Evolutionary conservation across 441 rosid genomes (phyloP).

Genomic region (Erodium chrysanthum): DNA sequence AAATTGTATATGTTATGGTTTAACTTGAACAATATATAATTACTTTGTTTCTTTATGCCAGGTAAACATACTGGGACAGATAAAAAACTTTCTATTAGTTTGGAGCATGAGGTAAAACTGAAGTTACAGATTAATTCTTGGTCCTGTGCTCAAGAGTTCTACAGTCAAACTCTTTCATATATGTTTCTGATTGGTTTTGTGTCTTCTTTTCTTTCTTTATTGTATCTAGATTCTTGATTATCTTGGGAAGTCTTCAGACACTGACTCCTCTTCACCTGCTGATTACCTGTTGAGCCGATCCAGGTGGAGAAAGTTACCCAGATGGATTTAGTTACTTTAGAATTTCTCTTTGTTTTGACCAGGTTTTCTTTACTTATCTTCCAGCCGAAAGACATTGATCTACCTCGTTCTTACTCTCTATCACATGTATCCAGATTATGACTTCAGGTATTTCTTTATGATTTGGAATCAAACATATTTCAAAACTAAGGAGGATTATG

Average conservation of each 20-base stretch:
- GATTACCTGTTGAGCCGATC: constrained; percentile 77
- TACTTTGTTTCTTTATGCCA: constrained; percentile 15
- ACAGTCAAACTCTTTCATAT: not conserved
- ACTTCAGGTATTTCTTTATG: constrained; percentile 69
- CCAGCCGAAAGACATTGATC: constrained; percentile 91
- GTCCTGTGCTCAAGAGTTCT: not conserved
- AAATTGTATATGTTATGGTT: not conserved
- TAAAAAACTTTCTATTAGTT: constrained; percentile 74
- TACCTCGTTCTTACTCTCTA: constrained; percentile 83
- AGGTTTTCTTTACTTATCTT: constrained; percentile 24
- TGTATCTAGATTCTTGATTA: constrained; percentile 62
- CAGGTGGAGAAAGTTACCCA: constrained; percentile 40
- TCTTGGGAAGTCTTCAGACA: constrained; percentile 76
- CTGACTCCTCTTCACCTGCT: constrained; percentile 67
- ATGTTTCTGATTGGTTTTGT: not conserved
- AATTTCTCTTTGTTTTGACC: constrained; percentile 18
- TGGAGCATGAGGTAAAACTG: constrained; percentile 72
- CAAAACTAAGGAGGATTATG: constrained; percentile 61
- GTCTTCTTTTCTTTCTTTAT: not conserved
- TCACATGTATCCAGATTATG: constrained; percentile 90
- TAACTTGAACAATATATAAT: not conserved
- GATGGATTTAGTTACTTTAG: constrained; percentile 11
- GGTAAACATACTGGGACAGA: constrained; percentile 90
- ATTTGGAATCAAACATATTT: not conserved
- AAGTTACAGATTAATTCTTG: not conserved